phyloP scores from a whole-genome alignment of 2,329 filamentous ascomycete genomes.

The Lachnellula willkommii region DNA sequence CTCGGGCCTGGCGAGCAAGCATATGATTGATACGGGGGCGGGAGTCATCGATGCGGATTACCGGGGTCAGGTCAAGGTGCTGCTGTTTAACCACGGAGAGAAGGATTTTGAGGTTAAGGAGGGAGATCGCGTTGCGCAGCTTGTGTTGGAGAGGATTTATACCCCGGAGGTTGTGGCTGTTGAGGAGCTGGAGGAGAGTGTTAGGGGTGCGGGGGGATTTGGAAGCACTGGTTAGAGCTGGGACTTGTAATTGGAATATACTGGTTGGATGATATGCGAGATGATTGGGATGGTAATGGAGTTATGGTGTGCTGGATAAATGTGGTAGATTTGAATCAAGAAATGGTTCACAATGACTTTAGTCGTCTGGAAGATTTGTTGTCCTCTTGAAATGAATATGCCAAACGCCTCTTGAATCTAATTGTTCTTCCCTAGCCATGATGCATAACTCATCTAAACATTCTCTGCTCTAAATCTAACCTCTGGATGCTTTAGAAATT shows the following conservation, averaged over 20 bases:
- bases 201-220: conserved; percentile 84
- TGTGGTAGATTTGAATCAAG: background rate
- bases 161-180: conserved; percentile 92
- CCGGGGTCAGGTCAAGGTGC: conserved; percentile 85
- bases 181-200: conserved; percentile 80
- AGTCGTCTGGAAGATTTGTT: background rate
- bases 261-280: background rate
- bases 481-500: conserved; percentile 60
- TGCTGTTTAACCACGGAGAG: conserved; percentile 90
- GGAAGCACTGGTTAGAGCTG: conserved; percentile 67
- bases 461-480: conserved; percentile 56
- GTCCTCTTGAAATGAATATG: background rate
- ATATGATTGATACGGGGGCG: conserved; percentile 93
- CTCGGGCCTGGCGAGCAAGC: conserved; percentile 85
- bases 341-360: too few species aligned
- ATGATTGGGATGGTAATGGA: conserved; percentile 3
- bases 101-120: conserved; percentile 73
- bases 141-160: conserved; percentile 89
- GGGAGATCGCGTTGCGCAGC: conserved; percentile 88
- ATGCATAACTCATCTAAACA: conserved; percentile 28
- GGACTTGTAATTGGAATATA: background rate
- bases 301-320: conserved; percentile 5
- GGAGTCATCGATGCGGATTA: conserved; percentile 98
- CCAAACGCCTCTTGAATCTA: background rate
- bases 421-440: background rate